phyloP scores from a whole-genome alignment of 768 basidiomycete species.

The Pisolithus microcarpus region DNA sequence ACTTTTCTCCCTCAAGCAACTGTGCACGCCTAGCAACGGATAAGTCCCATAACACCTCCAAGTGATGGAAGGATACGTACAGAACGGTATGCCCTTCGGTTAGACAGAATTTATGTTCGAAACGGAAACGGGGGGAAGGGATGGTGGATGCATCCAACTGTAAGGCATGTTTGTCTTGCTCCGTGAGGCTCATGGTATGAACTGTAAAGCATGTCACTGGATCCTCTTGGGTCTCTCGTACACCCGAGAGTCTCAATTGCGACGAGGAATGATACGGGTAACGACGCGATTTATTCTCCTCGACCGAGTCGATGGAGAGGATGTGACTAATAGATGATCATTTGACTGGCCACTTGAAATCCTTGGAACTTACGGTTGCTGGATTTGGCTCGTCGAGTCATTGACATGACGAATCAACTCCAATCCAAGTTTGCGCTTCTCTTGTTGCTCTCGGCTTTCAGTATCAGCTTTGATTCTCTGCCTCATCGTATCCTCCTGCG shows the following conservation, averaged over 20 bases:
- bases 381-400: background rate
- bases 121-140: constrained; percentile 18
- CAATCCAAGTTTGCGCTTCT: constrained; percentile 8
- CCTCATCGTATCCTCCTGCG: constrained; percentile 1
- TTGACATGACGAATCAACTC: constrained; percentile 17
- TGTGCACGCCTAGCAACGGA: constrained; percentile 23
- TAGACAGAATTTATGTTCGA: constrained; percentile 11
- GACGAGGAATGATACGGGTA: background rate
- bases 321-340: constrained; percentile 13
- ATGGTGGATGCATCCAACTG: constrained; percentile 16
- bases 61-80: background rate
- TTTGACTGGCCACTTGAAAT: constrained; percentile 6
- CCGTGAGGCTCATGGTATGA: constrained; percentile 21
- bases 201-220: constrained; percentile 16
- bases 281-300: constrained; percentile 3
- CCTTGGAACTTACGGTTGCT: constrained; percentile 5
- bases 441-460: background rate
- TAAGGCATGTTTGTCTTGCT: constrained; percentile 21
- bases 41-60: background rate
- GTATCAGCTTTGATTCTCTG: background rate
- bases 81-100: constrained; percentile 9
- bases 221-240: constrained; percentile 8
- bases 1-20: constrained; percentile 33
- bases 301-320: background rate
- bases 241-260: constrained; percentile 3